Evolutionary conservation across 140 eudicot genomes (phyloP), one percentile per base, ranked within the genome.

Genomic region (Erigeron philadelphicus): DNA sequence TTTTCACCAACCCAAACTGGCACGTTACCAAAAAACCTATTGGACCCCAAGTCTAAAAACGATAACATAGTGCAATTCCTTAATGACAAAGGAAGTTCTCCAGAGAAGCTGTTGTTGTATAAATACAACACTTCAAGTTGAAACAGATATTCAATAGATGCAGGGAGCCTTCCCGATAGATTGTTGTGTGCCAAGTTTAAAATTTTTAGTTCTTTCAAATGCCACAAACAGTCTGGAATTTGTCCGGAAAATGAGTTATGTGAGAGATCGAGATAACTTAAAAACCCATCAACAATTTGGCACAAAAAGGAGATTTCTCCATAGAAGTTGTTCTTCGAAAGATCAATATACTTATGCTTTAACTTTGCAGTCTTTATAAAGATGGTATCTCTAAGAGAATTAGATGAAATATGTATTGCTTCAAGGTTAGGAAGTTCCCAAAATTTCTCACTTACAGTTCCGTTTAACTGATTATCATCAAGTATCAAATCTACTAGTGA

Each of bases 1-100:
- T 67, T 49, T 35, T 67, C 61, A 8, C 87, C 83, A 1, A 81
- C 74, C 87, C 90, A 85, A 6, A 48, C 10, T 2, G 86, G 87
- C 38, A 79, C 56, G 3, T 41, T 46, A 38, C 80, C 79, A 11
- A 46, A 42, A 41, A 70, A 61, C 35, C 6, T 64, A 47, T 74
- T 79, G 5, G 10, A 46, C 12, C 83, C 83, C 11, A 79, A 43
- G 40, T 79, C 35, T 15, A 74, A 17, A 17, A 57, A 65, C 0
- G 0, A 66, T 42, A 78, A 40, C 2, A 0, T 19, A 25, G 49
- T 44, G 72, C 70, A 66, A 47, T 65, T 72, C 19, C 60, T 41
- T n/a, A 75, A 43, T 9, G 73, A 15, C 41, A 35, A 5, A 3
- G 80, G 84, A n/a, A 80, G 23, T 45, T 75, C 78, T 21, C 84